Evolutionary conservation across 192 early-diverging fungal species (phyloP), one percentile per base, ranked within the genome.

Genomic region (Kappamyces sp.): DNA sequence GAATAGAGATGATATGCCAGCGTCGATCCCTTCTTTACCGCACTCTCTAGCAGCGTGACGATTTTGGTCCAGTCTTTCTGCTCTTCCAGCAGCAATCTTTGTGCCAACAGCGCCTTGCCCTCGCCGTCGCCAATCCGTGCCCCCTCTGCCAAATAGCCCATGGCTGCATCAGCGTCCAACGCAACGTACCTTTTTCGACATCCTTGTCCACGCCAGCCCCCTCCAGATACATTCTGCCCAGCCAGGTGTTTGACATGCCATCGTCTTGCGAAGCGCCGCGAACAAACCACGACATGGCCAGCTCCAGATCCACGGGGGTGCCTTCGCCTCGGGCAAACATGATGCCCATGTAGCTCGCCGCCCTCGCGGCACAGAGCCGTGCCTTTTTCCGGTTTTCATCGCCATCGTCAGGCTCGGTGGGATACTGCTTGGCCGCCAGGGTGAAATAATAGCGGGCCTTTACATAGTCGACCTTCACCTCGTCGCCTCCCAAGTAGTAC

Each of bases 321-420:
- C 91, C 92, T 63, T 97, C 94, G 33, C 94, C 96, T 36, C 96
- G 83, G 85, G 83, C 82, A 62, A 88, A 85, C 94, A 99, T 96
- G 33, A 75, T 63, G 0, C 94, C 96, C 15, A 92, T 58, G 66
- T 85, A 82, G 3, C 87, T 87, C 6, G 90, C 87, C 0, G 92
- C 87, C 55, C 86, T 64, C 3, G 85, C 86, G 9, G 85, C 87
- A 6, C 73, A 66, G 2, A 69, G 58, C 2, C 64, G 76, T 3
- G 68, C 58, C 31, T 62, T 33, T 61, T 60, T 63, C 32, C 47
- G 50, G 57, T 41, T 9, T 9, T 49, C 10, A 13, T 54, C 48
- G 15, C 49, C 49, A 49, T 71, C 40, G 32, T 57, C 55, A 1
- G 12, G 3, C 0, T 55, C 7, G 5, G 61, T 61, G 23, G 78